Percentiles rank a stretch among this genome's conserved stretches.
phyloP scores from a whole-genome alignment of 1,284 basidiomycete genomes.

The Rhodotorula glutinis region DNA sequence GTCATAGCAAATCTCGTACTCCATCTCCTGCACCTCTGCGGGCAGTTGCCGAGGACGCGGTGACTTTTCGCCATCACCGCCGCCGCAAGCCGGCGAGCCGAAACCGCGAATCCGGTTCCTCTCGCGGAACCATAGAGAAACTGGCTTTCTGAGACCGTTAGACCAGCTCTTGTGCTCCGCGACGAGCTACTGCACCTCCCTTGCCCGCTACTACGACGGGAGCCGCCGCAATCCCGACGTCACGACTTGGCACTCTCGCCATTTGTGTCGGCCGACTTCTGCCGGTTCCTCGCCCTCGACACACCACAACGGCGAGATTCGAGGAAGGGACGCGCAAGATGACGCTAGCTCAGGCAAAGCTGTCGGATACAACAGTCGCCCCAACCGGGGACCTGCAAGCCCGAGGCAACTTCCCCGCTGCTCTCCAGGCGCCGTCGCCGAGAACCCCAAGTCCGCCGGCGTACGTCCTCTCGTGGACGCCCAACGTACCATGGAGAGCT shows the following conservation, averaged over 20 bases:
- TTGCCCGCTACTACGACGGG: too few species aligned
- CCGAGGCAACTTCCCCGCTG: neutral
- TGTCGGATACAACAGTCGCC: neutral
- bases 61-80: neutral
- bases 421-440: neutral
- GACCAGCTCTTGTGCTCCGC: neutral
- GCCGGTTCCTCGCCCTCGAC: neutral
- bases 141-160: neutral
- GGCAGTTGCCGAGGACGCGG: neutral
- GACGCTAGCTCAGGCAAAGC: neutral
- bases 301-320: too few species aligned
- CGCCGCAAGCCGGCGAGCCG: too few species aligned
- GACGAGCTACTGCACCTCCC: neutral
- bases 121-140: too few species aligned
- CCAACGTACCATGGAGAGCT: constrained; percentile 1
- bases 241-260: too few species aligned
- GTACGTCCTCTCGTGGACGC: constrained; percentile 19
- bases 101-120: too few species aligned
- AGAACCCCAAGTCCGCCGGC: neutral
- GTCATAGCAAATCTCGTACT: too few species aligned
- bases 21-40: too few species aligned
- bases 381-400: neutral
- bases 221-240: too few species aligned
- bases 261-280: too few species aligned
- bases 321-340: neutral